phyloP scores from a whole-genome alignment of 2,329 filamentous ascomycete species.

The Hypoxylon sp. region DNA sequence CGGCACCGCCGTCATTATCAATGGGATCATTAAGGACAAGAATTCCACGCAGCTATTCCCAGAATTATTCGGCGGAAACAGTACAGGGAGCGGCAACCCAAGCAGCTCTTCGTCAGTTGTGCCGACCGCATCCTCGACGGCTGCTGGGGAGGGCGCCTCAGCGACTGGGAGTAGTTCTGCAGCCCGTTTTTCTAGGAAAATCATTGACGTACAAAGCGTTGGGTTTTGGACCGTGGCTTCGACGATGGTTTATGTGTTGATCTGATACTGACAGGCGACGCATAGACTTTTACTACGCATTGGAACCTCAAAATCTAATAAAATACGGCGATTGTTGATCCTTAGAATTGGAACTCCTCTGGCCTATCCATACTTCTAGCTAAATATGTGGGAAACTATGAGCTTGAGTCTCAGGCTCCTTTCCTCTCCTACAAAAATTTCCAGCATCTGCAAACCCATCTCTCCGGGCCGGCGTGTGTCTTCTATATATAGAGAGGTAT shows the following conservation, averaged over 20 bases:
- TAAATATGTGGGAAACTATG: not conserved
- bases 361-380: too few species aligned
- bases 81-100: not conserved
- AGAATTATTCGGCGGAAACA: conserved; percentile 42
- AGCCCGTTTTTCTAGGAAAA: not conserved
- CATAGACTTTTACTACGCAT: not conserved
- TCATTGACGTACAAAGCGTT: conserved; percentile 2
- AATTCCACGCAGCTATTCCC: conserved; percentile 53
- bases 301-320: not conserved
- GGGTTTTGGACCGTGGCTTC: conserved; percentile 15
- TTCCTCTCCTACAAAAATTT: not conserved
- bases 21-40: conserved; percentile 52
- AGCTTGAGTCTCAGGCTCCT: not conserved
- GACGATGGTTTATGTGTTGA: conserved; percentile 12
- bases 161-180: conserved; percentile 16
- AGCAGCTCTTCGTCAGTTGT: conserved; percentile 8
- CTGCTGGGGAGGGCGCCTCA: conserved; percentile 7
- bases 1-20: conserved; percentile 56
- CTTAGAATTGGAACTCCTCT: too few species aligned
- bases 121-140: conserved; percentile 14
- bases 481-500: too few species aligned
- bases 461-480: too few species aligned
- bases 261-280: not conserved
- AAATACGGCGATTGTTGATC: not conserved
- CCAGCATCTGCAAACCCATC: not conserved